Conservation (phyloP, 2,329 filamentous ascomycete species). For the Pestalotiopsis sp. region DNA sequence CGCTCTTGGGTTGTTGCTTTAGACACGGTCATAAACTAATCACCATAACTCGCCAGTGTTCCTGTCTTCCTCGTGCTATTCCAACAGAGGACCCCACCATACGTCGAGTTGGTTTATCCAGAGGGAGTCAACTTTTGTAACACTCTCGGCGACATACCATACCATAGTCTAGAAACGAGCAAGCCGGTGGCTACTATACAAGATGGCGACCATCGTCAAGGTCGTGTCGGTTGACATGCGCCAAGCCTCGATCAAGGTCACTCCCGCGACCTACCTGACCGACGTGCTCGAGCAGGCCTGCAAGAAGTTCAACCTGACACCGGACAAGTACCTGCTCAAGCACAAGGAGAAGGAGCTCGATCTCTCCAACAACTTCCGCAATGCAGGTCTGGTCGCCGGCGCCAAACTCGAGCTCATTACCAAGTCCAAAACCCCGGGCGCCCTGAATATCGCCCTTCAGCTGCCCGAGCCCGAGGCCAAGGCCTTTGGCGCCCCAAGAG, state of each 20-base stretch:
- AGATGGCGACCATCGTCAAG: slow-evolving; percentile 86
- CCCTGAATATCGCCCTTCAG: slow-evolving; percentile 87
- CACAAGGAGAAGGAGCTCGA: slow-evolving; percentile 85
- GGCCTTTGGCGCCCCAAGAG: slow-evolving; percentile 60
- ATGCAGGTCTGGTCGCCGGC: slow-evolving; percentile 80
- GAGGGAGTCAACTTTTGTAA: not conserved
- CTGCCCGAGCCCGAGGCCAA: slow-evolving; percentile 72
- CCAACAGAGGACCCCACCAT: not conserved
- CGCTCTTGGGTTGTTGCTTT: not conserved
- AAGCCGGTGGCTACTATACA: slow-evolving; percentile 17
- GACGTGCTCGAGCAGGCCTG: slow-evolving; percentile 90
- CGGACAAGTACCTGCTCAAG: slow-evolving; percentile 82
- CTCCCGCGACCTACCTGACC: slow-evolving; percentile 76
- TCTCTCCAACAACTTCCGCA: slow-evolving; percentile 80
- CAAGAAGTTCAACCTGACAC: slow-evolving; percentile 72
- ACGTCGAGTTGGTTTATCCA: not conserved
- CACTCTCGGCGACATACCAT: not conserved
- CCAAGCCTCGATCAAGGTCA: slow-evolving; percentile 80
- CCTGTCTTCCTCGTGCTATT: not conserved
- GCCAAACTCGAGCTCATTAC: slow-evolving; percentile 92
- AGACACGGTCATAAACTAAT: not conserved
- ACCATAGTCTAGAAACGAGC: not conserved
- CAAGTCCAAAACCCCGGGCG: slow-evolving; percentile 81
- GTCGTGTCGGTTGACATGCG: slow-evolving; percentile 82
- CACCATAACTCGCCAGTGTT: not conserved